Base-by-base conservation (phyloP, 1,139 yeast genomes). In the Suhomyces atakaporum region DNA sequence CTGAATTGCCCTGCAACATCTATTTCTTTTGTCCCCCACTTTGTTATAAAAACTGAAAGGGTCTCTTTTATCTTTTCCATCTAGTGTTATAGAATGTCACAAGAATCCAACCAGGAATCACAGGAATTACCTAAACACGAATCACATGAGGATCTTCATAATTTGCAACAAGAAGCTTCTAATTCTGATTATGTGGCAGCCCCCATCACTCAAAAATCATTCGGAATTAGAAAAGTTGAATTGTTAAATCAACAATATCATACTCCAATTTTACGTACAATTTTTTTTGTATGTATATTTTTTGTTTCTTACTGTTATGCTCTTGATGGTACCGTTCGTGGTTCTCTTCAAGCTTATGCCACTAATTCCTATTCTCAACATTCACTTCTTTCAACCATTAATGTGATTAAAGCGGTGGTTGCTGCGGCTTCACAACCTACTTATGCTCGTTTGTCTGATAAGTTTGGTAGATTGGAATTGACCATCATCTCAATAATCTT, bases 361-460 rank as follows among this genome's bases (percentile, higher is more conserved):
- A 75, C 85, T 16, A 59, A 68, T 29, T 71, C 81, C 3, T 84
- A 79, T 56, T 47, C 69, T 5, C 51, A 63, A 15, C 89, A 81
- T 56, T 78, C 89, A 10, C 64, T 82, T 36, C 60, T 77, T 34
- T 73, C 92, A 4, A 81, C 90, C 4, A 77, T 84, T 36, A 75
- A 75, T 42, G 84, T 80, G 21, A 75, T 82, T 38, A 71, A 75
- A 40, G 69, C 78, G 19, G 84, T 83, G 29, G 75, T 81, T 29
- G 84, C 81, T 36, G 88, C 88, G 25, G 89, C 85, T 18, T 73
- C 86, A 6, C 87, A 82, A 56, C 82, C 86, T 3, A 68, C 79
- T 12, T 81, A 72, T 44, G 90, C 92, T 6, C 70, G 89, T 50
- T 62, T 83, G 27, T 74, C 86, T 3, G 90, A 84, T 59, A 70